These are phyloP conservation scores for Diaporthe humulicola DNA, from an alignment of 2,329 filamentous ascomycete genomes.

Conservation along the genomic window DNA sequence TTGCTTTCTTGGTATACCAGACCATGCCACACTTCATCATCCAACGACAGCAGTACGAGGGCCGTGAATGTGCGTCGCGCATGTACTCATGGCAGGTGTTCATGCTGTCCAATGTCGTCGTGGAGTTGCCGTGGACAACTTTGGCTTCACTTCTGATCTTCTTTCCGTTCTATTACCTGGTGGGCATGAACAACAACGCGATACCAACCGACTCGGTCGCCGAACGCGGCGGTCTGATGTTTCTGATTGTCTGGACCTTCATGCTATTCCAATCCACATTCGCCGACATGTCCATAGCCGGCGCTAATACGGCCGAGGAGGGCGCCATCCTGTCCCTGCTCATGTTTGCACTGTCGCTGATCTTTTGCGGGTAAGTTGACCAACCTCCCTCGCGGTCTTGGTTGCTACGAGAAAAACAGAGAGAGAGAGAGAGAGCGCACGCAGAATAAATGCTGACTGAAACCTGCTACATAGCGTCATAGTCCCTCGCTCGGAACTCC, in stretches of 20 bases:
- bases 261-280: slow-evolving; percentile 77
- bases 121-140: slow-evolving; percentile 79
- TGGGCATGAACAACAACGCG: slow-evolving; percentile 73
- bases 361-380: slow-evolving; percentile 77
- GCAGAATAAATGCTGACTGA: background rate
- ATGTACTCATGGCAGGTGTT: slow-evolving; percentile 79
- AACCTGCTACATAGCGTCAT: background rate
- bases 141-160: slow-evolving; percentile 74
- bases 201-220: slow-evolving; percentile 62
- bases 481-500: slow-evolving; percentile 53
- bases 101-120: slow-evolving; percentile 74
- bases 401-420: background rate
- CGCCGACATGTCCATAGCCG: slow-evolving; percentile 73
- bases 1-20: slow-evolving; percentile 73
- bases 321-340: slow-evolving; percentile 76
- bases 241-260: slow-evolving; percentile 75
- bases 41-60: slow-evolving; percentile 77
- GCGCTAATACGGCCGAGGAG: slow-evolving; percentile 73
- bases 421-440: background rate
- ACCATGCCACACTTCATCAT: slow-evolving; percentile 80
- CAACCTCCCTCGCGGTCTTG: slow-evolving; percentile 56
- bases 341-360: slow-evolving; percentile 72
- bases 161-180: slow-evolving; percentile 78
- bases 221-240: slow-evolving; percentile 74
- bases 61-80: slow-evolving; percentile 77